A percentile compares a stretch with the other conserved stretches of the same genome.
Evolutionary conservation across 257 asterid species (phyloP).

Genomic region (Lantana camara): DNA sequence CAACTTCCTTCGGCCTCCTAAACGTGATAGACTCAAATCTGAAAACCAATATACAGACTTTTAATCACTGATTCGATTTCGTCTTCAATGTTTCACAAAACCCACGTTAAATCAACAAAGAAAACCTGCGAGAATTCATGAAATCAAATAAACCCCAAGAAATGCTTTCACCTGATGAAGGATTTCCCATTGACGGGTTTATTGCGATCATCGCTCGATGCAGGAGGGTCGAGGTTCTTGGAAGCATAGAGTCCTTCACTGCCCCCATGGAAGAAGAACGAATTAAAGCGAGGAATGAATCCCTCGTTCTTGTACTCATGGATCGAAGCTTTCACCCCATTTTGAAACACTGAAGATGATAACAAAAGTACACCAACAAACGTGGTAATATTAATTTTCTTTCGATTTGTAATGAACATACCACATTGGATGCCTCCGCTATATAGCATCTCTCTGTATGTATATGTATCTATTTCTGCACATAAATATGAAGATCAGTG

Average conservation of each 20-base stretch:
- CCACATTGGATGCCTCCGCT: conserved; percentile 41
- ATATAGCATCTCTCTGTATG: conserved; percentile 31
- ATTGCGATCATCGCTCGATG: background rate
- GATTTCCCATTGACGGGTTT: background rate
- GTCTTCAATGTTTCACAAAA: too few relatives aligned
- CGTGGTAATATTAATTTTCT: conserved; percentile 21
- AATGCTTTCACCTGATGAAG: background rate
- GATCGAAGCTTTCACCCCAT: conserved; percentile 77
- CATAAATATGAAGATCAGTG: background rate
- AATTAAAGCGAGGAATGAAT: conserved; percentile 3
- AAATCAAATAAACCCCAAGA: too few relatives aligned
- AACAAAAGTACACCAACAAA: conserved; percentile 40
- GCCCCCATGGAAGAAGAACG: conserved; percentile 4
- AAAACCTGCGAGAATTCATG: too few relatives aligned
- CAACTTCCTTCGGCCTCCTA: background rate
- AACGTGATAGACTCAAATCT: background rate
- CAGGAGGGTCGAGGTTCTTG: too few relatives aligned
- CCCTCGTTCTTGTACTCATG: conserved; percentile 83
- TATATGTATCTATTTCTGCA: background rate
- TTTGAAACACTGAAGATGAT: conserved; percentile 33
- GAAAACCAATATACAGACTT: background rate
- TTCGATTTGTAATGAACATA: conserved; percentile 32
- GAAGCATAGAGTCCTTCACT: conserved; percentile 2
- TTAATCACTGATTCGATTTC: too few relatives aligned
- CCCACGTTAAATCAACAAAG: too few relatives aligned